Evolutionary conservation across 2,329 filamentous ascomycete genomes (phyloP).

Genomic region (Remersonia thermophila): DNA sequence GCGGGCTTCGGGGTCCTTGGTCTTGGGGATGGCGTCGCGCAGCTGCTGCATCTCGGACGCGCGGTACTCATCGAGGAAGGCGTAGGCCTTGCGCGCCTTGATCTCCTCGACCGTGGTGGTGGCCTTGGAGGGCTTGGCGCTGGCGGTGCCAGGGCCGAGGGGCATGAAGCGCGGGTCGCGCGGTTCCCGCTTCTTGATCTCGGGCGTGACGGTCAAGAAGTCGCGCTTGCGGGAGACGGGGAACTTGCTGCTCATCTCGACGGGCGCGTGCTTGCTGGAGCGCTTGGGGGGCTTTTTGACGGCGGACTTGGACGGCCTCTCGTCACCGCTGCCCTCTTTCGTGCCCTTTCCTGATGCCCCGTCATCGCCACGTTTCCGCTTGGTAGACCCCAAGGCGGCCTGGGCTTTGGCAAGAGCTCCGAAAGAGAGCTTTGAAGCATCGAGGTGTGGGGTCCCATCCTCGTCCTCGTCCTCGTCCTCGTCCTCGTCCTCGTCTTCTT

Average conservation of each 20-base stretch:
- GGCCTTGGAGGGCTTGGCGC: slow-evolving; percentile 19
- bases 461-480: slow-evolving; percentile 14
- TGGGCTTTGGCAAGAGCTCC: slow-evolving; percentile 83
- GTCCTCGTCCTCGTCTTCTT: slow-evolving; percentile 16
- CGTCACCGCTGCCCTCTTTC: slow-evolving; percentile 19
- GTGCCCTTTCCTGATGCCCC: neutral
- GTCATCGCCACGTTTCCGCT: slow-evolving; percentile 23
- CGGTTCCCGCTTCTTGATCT: slow-evolving; percentile 42
- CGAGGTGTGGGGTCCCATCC: slow-evolving; percentile 24
- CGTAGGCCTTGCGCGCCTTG: slow-evolving; percentile 60
- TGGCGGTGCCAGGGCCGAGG: slow-evolving; percentile 30
- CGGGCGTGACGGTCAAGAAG: slow-evolving; percentile 48
- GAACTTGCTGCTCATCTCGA: slow-evolving; percentile 67
- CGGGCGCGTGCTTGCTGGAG: slow-evolving; percentile 78
- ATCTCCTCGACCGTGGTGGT: slow-evolving; percentile 37
- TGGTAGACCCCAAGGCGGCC: slow-evolving; percentile 41
- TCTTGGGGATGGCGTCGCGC: slow-evolving; percentile 49
- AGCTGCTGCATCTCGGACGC: slow-evolving; percentile 71
- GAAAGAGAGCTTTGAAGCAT: slow-evolving; percentile 60
- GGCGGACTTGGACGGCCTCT: slow-evolving; percentile 22
- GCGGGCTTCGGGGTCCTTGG: slow-evolving; percentile 53
- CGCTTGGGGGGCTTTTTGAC: slow-evolving; percentile 28
- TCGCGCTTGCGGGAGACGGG: slow-evolving; percentile 72
- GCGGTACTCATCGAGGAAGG: slow-evolving; percentile 79
- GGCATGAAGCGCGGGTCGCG: slow-evolving; percentile 87